Percentiles rank a stretch among this genome's conserved stretches.
Evolutionary conservation across 1,139 yeast genomes (phyloP).

Genomic region (Sugiyamaella sp.): DNA sequence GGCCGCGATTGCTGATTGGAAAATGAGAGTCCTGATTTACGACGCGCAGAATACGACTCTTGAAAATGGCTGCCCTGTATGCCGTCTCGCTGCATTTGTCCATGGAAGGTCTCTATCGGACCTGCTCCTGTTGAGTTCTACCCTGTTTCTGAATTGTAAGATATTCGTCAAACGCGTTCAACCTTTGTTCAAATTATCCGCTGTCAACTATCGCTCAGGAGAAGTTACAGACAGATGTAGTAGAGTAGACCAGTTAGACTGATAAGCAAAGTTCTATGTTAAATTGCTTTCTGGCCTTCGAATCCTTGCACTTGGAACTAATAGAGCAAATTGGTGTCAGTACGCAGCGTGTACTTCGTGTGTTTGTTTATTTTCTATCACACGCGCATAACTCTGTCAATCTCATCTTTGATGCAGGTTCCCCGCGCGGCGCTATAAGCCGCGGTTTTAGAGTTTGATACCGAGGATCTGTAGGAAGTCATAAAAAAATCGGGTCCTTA

Average conservation of each 20-base stretch:
- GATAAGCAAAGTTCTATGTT: too few relatives aligned
- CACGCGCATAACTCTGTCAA: slow-evolving; percentile 10
- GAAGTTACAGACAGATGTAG: too few relatives aligned
- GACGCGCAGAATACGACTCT: slow-evolving; percentile 8
- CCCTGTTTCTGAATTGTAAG: too few relatives aligned
- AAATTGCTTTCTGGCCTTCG: too few relatives aligned
- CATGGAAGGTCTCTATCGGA: neutral
- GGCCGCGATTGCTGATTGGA: slow-evolving; percentile 8
- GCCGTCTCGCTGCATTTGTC: slow-evolving; percentile 12
- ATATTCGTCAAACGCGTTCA: too few relatives aligned
- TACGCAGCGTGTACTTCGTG: neutral
- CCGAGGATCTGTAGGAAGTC: neutral
- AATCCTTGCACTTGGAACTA: neutral
- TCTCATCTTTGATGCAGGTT: slow-evolving; percentile 8
- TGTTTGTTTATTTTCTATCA: slow-evolving; percentile 14
- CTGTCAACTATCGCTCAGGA: too few relatives aligned
- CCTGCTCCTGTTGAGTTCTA: neutral
- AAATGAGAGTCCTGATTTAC: slow-evolving; percentile 5
- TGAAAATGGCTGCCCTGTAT: neutral
- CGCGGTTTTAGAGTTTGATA: slow-evolving; percentile 4
- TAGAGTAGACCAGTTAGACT: too few relatives aligned
- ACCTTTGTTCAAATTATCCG: too few relatives aligned
- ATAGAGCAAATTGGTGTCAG: neutral
- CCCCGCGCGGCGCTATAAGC: slow-evolving; percentile 9
- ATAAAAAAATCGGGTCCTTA: neutral